phyloP scores from a whole-genome alignment of 768 basidiomycete genomes.

The Pisolithus marmoratus region DNA sequence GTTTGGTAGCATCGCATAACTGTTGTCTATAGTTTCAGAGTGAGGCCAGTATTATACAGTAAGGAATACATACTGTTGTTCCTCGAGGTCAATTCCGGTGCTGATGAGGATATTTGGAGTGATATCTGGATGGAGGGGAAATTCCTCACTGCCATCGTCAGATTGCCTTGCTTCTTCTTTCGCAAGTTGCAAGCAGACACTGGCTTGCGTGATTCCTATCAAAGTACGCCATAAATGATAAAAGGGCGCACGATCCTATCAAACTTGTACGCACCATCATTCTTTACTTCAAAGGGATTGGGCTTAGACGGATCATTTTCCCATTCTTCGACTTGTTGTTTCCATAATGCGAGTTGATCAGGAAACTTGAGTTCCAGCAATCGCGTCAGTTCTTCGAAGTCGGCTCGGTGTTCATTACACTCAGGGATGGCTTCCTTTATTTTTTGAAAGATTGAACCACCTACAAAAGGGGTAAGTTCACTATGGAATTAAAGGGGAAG shows the following conservation, averaged over 20 bases:
- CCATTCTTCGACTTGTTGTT: conserved; percentile 2
- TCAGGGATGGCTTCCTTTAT: conserved; percentile 6
- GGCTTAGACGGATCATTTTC: conserved; percentile 2
- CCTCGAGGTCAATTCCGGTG: background rate
- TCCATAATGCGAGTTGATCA: background rate
- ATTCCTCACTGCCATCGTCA: background rate
- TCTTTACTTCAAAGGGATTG: conserved; percentile 7
- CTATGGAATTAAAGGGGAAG: background rate
- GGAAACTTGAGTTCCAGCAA: background rate
- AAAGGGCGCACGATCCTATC: no score
- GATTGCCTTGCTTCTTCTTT: conserved; percentile 10
- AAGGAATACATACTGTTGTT: background rate
- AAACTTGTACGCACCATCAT: background rate
- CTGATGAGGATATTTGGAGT: background rate
- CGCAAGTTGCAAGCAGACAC: conserved; percentile 7
- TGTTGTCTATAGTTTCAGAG: background rate
- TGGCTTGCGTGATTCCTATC: conserved; percentile 6
- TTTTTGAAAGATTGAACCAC: background rate
- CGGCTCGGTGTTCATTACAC: conserved; percentile 3
- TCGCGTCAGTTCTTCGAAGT: conserved; percentile 1
- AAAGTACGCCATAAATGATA: background rate
- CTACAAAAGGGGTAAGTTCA: background rate
- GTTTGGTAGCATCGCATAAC: background rate
- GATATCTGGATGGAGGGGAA: conserved; percentile 1
- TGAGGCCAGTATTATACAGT: background rate